Conservation (phyloP, 768 basidiomycete species). For the Psilocybe tampanensis region DNA sequence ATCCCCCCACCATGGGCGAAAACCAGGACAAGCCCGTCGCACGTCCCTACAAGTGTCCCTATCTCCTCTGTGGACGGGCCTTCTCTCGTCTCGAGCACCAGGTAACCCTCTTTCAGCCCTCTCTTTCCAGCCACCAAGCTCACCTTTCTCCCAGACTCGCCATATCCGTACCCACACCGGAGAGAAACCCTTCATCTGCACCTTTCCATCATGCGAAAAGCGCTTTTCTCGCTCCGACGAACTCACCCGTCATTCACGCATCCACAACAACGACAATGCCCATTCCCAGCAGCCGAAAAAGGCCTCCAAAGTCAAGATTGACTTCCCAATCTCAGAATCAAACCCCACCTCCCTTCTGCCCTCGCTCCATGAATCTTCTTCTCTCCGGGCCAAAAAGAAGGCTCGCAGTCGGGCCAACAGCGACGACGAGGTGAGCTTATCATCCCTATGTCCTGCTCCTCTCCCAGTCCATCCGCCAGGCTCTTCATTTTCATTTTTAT, state of each 20-base stretch:
- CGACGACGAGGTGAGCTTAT: constrained; percentile 74
- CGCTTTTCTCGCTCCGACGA: constrained; percentile 99
- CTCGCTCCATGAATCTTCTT: constrained; percentile 13
- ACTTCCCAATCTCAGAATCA: constrained; percentile 22
- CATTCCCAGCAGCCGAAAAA: constrained; percentile 20
- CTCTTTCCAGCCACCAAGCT: no score
- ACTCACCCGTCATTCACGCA: constrained; percentile 92
- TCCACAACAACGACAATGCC: constrained; percentile 72
- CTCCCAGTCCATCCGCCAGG: background rate
- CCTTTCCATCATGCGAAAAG: constrained; percentile 94
- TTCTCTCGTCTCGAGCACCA: constrained; percentile 97
- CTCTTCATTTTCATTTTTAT: constrained; percentile 9
- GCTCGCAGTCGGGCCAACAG: constrained; percentile 77
- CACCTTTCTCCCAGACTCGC: constrained; percentile 66
- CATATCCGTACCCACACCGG: constrained; percentile 99
- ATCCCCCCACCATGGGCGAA: constrained; percentile 16
- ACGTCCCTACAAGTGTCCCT: constrained; percentile 96
- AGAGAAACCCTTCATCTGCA: constrained; percentile 96
- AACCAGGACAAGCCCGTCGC: constrained; percentile 37
- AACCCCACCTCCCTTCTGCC: constrained; percentile 1
- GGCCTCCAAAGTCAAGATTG: constrained; percentile 21
- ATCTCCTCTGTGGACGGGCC: constrained; percentile 87
- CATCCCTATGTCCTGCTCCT: constrained; percentile 10
- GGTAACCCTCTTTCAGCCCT: constrained; percentile 40
- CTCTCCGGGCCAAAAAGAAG: constrained; percentile 67